Base-by-base conservation (phyloP, 495 filamentous ascomycete genomes). In the Neurospora sp. region DNA sequence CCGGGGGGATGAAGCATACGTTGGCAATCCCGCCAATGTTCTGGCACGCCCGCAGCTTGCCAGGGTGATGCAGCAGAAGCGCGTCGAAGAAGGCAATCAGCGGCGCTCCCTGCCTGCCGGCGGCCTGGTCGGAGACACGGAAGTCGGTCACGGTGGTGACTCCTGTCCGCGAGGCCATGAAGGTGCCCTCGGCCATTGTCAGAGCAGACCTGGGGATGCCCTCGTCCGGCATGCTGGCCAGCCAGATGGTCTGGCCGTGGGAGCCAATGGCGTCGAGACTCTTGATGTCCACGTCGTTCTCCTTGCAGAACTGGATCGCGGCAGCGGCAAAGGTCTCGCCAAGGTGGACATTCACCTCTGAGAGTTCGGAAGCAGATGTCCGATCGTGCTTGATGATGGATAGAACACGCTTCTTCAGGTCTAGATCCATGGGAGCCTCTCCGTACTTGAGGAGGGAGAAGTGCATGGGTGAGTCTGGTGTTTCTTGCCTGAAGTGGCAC, bases 21-120 rank as follows among this genome's bases (percentile, higher is more conserved):
- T 89, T 89, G 43, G 85, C 86, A 48, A 89, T 89, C 9, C 87
- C 86, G 71, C 88, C 86, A 73, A 89, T 89, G 76, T 90, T 90
- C 78, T 89, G 87, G 75, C 86, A 89, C 11, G 84, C 84, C 66
- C 87, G 85, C 4, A 86, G 74, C 76, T 88, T 89, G 15, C 83
- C 88, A 8, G 87, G 87, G 71, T 89, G 86, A 69, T 87, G 86
- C 31, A 89, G 80, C 17, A 89, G 73, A 10, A 89, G 76, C 2
- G 84, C 84, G 70, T 89, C 86, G 72, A 85, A 83, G 75, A 86
- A 84, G 39, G 83, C 84, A 74, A 86, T 82, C 31, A 85, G 79
- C n/a, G 84, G 84, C 9, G 84, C 84, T 34, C 84, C 84, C 78
- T 86, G 84, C 36, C 84, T 77, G 7, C 84, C 83, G 39, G 80